These are phyloP conservation scores for Rehmannia glutinosa DNA, from an alignment of 257 asterid species.

Conservation along the genomic window DNA sequence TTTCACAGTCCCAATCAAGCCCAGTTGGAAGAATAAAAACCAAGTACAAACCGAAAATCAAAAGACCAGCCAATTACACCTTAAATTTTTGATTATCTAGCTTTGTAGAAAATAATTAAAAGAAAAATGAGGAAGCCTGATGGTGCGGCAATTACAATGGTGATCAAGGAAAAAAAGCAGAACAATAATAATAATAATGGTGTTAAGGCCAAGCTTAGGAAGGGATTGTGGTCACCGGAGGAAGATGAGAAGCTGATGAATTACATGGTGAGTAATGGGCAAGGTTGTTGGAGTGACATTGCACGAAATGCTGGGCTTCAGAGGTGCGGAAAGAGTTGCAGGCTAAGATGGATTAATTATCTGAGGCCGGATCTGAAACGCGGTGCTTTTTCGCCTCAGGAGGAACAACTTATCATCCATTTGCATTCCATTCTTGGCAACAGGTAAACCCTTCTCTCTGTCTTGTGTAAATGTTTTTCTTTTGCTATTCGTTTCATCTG, in stretches of 20 bases:
- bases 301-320: slow-evolving; percentile 74
- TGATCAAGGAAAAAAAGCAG: slow-evolving; percentile 11
- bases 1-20: slow-evolving; percentile 51
- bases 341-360: slow-evolving; percentile 81
- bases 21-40: slow-evolving; percentile 27
- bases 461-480: background rate
- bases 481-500: background rate
- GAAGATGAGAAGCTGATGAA: slow-evolving; percentile 80
- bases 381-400: slow-evolving; percentile 79
- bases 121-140: slow-evolving; percentile 36
- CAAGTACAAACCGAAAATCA: background rate
- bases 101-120: no score
- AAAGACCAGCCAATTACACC: background rate
- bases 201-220: slow-evolving; percentile 43
- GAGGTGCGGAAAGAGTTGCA: slow-evolving; percentile 85
- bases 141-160: slow-evolving; percentile 5
- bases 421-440: slow-evolving; percentile 88
- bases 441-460: slow-evolving; percentile 36
- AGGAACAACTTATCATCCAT: slow-evolving; percentile 71
- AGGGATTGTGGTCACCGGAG: slow-evolving; percentile 91
- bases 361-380: slow-evolving; percentile 84
- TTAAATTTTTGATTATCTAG: background rate
- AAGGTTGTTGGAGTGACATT: slow-evolving; percentile 90
- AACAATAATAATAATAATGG: background rate
- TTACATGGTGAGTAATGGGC: slow-evolving; percentile 70